Evolutionary conservation across 1,139 yeast species (phyloP), one percentile per base, ranked within the genome.

Genomic region (Komagataea norvegica): DNA sequence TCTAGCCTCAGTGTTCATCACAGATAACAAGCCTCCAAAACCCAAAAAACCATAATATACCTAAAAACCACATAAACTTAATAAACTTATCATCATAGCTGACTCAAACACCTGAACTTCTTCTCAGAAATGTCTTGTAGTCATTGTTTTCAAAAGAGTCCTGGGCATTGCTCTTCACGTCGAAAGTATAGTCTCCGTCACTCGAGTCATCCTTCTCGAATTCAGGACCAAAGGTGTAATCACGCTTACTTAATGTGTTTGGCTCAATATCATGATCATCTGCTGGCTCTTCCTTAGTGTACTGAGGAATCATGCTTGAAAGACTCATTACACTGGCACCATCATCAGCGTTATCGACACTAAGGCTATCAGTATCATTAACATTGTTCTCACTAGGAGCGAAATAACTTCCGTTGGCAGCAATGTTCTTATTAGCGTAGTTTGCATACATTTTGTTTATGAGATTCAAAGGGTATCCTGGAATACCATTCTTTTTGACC

Each of bases 401-500:
- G 1, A 14, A 5, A 4, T 24, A n/a, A 8, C 21, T 14, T 10
- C 25, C 25, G 17, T 8, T 30, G 1, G 32, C 34, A 8, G 20
- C 24, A 14, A 16, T 25, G 5, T 40, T 25, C 25, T 38, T 37
- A 10, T 43, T 37, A 23, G 46, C 42, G 32, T 49, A 41, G 36
- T 47, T 51, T 15, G 49, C 36, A 25, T 53, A 49, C 63, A 61
- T 58, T 25, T 59, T 49, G 36, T 57, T 59, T 30, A 60, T 51
- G 31, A 61, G 40, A 22, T 56, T 54, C 33, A 59, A 37, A 1
- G 65, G 57, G 38, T 60, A 60, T 15, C 60, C 58, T 7, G 68
- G 68, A 27, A 65, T 67, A 3, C 67, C 68, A n/a, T 53, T 45
- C 42, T 76, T 61, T 48, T 72, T 77, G 34, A 75, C 64, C 37